Base-by-base conservation (phyloP, 208 protist species). In the Leptomonas pyrrhocoris region DNA sequence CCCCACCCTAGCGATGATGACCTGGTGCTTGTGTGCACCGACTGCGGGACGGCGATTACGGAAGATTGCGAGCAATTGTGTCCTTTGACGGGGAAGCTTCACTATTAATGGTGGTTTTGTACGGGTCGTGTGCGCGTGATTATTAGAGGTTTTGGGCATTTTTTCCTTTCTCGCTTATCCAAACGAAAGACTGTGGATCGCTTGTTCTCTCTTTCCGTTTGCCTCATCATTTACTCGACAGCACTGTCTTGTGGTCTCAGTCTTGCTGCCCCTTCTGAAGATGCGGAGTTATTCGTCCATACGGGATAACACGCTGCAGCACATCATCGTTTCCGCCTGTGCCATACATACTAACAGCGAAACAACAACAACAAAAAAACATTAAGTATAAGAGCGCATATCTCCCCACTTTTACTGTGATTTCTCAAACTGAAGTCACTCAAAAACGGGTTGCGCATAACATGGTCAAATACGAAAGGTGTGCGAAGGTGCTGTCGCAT, bases 1-100 rank as follows among this genome's bases (percentile, higher is more conserved):
- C 38, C 50, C 21, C 83, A 88, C 57, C 45, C 71, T 2, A 85
- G 75, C 61, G 86, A 89, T 50, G 55, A 80, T 15, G 75, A 89
- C 13, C 68, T 89, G 18, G 81, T 89, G 18, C 73, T 92, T 13
- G 72, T 83, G 49, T 92, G 83, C 65, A 68, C 75, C 15, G 86
- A 92, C 61, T 92, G 86, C 50, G 83, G 84, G 11, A 58, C 64
- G 34, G 74, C 81, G 21, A 92, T 92, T 30, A 30, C 50, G 18
- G 81, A 89, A 30, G 48, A 62, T 25, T 57, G 45, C 23, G 51
- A 48, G 21, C 51, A 9, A 0, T 21, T 87, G n/a, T 92, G 84
- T 66, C 81, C 86, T 11, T 42, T 92, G 19, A 84, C 86, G 0
- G 81, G 73, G 12, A 84, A 84, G 59, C 46, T 82, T 1, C 84